Percentiles rank a stretch among this genome's conserved stretches.
Evolutionary conservation across 164 flowering plant species (phyloP).

Genomic region (Hamamelis virginiana): DNA sequence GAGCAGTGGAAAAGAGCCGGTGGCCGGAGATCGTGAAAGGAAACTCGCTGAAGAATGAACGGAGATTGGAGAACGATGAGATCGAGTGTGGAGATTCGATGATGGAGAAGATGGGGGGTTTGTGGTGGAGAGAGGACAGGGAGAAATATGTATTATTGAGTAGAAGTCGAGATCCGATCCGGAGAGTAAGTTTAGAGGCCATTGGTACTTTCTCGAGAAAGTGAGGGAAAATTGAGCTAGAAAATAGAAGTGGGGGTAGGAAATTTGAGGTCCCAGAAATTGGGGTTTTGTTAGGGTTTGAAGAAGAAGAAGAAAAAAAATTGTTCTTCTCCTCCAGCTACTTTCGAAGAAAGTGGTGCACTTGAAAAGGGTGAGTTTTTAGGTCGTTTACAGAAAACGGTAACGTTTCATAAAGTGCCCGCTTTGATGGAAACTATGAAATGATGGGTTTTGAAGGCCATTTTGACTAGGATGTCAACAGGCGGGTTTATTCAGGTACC

Average conservation of each 20-base stretch:
- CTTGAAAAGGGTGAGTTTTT: too few relatives aligned
- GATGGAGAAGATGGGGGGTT: conserved; percentile 9
- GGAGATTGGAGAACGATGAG: background rate
- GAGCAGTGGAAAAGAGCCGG: conserved; percentile 56
- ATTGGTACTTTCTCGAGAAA: conserved; percentile 23
- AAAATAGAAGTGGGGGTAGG: background rate
- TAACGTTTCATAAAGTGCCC: too few relatives aligned
- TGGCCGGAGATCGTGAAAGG: conserved; percentile 11
- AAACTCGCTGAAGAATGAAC: conserved; percentile 6
- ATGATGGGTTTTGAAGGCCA: too few relatives aligned
- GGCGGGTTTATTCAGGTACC: too few relatives aligned
- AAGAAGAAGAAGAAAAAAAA: background rate
- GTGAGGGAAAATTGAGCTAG: background rate
- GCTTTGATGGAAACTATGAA: too few relatives aligned
- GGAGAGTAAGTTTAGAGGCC: conserved; percentile 27
- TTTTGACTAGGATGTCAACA: too few relatives aligned
- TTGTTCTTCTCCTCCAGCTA: background rate
- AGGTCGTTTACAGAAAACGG: too few relatives aligned
- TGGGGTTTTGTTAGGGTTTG: background rate
- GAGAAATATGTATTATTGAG: conserved; percentile 9
- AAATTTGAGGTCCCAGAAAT: too few relatives aligned
- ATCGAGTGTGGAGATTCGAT: conserved; percentile 10
- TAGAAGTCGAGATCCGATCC: conserved; percentile 26
- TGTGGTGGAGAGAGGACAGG: conserved; percentile 2
- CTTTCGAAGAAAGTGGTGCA: too few relatives aligned